A percentile compares a stretch with the other conserved stretches of the same genome.
Evolutionary conservation across 805 yeast genomes (phyloP).

Genomic region (Candida nitratophila): DNA sequence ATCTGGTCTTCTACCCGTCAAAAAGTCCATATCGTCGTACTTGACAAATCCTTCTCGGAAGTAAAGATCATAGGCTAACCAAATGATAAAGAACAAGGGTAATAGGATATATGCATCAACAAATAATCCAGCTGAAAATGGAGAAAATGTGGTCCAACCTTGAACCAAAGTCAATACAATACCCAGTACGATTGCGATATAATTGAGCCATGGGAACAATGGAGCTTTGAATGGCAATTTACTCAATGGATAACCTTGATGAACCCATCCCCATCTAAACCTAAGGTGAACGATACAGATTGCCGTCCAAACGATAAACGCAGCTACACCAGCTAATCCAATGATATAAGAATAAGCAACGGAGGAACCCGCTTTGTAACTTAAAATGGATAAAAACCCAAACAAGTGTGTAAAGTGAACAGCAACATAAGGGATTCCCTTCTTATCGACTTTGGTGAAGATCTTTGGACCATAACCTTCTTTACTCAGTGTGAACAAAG

Average conservation of each 20-base stretch:
- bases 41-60: conserved; percentile 22
- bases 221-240: conserved; percentile 25
- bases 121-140: conserved; percentile 46
- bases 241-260: conserved; percentile 8
- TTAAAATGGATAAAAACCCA: conserved; percentile 49
- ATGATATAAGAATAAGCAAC: conserved; percentile 51
- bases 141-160: conserved; percentile 56
- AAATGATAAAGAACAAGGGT: conserved; percentile 44
- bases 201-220: conserved; percentile 39
- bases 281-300: conserved; percentile 46
- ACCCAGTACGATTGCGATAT: conserved; percentile 42
- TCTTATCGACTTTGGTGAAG: conserved; percentile 39
- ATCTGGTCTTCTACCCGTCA: conserved; percentile 35
- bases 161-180: conserved; percentile 63
- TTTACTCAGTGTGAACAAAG: conserved; percentile 55
- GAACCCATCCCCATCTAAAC: conserved; percentile 26
- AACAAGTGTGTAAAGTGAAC: conserved; percentile 45
- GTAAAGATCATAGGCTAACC: conserved; percentile 12
- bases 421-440: conserved; percentile 56
- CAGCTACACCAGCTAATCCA: conserved; percentile 54
- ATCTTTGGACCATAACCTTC: conserved; percentile 55
- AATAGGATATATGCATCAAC: conserved; percentile 56
- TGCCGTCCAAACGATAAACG: conserved; percentile 57
- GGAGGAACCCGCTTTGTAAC: conserved; percentile 49
- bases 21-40: conserved; percentile 38